Base-by-base conservation (phyloP, 805 yeast genomes). In the Gaillardinia entomophila region DNA sequence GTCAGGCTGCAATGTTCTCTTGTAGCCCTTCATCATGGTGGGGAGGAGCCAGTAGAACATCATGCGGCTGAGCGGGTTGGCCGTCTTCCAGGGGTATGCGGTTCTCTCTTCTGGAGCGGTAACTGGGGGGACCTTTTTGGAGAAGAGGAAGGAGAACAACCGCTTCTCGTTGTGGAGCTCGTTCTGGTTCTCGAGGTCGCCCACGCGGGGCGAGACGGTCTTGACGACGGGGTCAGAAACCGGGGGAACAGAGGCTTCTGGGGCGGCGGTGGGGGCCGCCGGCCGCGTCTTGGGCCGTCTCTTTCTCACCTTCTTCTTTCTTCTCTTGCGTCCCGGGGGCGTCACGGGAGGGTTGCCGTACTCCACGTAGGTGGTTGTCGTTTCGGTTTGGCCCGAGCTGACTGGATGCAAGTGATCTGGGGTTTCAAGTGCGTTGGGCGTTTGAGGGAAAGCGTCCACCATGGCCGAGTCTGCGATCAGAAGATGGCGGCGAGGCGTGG, bases 51-150 rank as follows among this genome's bases (percentile, higher is more conserved):
- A 66, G 48, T 46, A 50, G 39, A 64, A 65, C 4, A 62, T 45
- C 17, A 66, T 41, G 38, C 70, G 55, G 10, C 62, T 66, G 2
- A 77, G n/a, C 2, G 50, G 32, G 39, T 69, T 73, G 10, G 51
- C 39, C 4, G 23, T 30, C 27, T 55, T 57, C 60, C 76, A 63
- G 1, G 81, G 82, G 40, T 64, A 77, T 1, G 53, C 46, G 15
- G 46, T 52, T 35, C 84, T 57, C 37, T 79, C 83, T 8, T 71
- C 75, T 4, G 62, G 67, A 4, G 45, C 22, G 1, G 79, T 77
- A 3, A 78, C 48, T 1, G 71, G 71, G 0, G 80, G 78, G 0
- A 75, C 66, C 17, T 62, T 55, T 26, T 63, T 73, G 16, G 73
- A 48, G 41, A 77, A 67, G 19, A 77, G 35, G 35, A 70, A 71